These are phyloP conservation scores for Clavispora phyllophila DNA, from an alignment of 805 yeast species.

Conservation along the genomic window DNA sequence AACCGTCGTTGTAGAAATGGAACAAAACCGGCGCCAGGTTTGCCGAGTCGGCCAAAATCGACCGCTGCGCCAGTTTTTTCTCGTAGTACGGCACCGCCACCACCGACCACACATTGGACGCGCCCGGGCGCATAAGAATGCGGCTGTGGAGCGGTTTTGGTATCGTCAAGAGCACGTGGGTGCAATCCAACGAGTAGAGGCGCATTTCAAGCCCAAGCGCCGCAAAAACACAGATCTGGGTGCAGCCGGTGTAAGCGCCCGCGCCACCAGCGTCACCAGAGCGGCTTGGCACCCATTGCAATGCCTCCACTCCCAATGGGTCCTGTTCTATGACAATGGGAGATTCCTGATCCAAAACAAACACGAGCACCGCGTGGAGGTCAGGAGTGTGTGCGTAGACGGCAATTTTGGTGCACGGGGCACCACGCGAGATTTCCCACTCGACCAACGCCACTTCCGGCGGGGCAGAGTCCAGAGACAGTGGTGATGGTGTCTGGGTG, in stretches of 20 bases:
- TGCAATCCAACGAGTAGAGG: slow-evolving; percentile 34
- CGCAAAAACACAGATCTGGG: slow-evolving; percentile 30
- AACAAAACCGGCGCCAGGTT: slow-evolving; percentile 9
- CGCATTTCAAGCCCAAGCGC: slow-evolving; percentile 22
- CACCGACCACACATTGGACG: slow-evolving; percentile 27
- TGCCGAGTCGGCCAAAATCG: slow-evolving; percentile 1
- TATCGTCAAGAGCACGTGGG: slow-evolving; percentile 26
- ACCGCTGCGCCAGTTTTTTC: slow-evolving; percentile 9
- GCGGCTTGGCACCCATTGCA: slow-evolving; percentile 32
- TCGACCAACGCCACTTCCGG: slow-evolving; percentile 1
- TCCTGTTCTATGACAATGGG: slow-evolving; percentile 31
- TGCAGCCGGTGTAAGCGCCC: slow-evolving; percentile 30
- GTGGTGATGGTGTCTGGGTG: background rate
- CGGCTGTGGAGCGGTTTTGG: slow-evolving; percentile 25
- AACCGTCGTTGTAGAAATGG: slow-evolving; percentile 31
- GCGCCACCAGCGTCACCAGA: slow-evolving; percentile 1
- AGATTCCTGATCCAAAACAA: slow-evolving; percentile 16
- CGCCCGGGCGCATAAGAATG: slow-evolving; percentile 16
- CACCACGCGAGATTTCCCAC: slow-evolving; percentile 21
- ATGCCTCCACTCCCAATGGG: slow-evolving; percentile 24
- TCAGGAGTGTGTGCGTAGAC: slow-evolving; percentile 15
- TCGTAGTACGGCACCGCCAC: slow-evolving; percentile 20
- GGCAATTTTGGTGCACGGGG: slow-evolving; percentile 28
- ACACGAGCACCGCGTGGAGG: slow-evolving; percentile 18
- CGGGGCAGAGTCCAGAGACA: background rate